A percentile compares a stretch with the other conserved stretches of the same genome.
These are phyloP conservation scores for Crithidia sp. DNA, from an alignment of 208 protist genomes.

Conservation along the genomic window DNA sequence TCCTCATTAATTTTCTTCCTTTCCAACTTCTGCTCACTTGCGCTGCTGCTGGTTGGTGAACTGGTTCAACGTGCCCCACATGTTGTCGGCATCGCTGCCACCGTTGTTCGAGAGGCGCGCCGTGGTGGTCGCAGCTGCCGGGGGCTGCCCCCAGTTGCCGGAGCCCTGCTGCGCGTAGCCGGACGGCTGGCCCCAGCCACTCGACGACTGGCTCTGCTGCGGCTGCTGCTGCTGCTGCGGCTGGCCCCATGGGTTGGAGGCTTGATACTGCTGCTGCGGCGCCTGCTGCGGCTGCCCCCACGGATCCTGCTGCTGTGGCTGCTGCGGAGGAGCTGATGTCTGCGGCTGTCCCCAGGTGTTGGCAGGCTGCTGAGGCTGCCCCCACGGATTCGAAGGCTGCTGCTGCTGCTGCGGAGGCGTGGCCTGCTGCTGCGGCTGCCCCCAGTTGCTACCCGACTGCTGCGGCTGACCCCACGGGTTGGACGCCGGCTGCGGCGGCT, in stretches of 20 bases:
- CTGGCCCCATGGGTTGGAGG: slow-evolving; percentile 28
- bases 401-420: slow-evolving; percentile 19
- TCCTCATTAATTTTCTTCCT: neutral
- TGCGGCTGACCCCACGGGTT: slow-evolving; percentile 21
- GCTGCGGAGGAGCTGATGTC: neutral
- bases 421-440: slow-evolving; percentile 33
- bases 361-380: slow-evolving; percentile 8
- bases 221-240: slow-evolving; percentile 26
- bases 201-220: slow-evolving; percentile 21
- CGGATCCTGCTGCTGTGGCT: slow-evolving; percentile 12
- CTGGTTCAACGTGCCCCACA: slow-evolving; percentile 51
- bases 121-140: slow-evolving; percentile 13
- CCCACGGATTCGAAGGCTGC: slow-evolving; percentile 17
- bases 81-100: slow-evolving; percentile 28
- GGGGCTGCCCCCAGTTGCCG: slow-evolving; percentile 14
- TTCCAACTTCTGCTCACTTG: slow-evolving; percentile 12
- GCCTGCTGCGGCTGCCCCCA: slow-evolving; percentile 4
- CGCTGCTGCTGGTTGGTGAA: slow-evolving; percentile 41
- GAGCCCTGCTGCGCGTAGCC: slow-evolving; percentile 20
- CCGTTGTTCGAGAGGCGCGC: neutral
- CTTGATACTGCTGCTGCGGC: slow-evolving; percentile 7
- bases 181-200: slow-evolving; percentile 23
- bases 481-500: slow-evolving; percentile 25
- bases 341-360: slow-evolving; percentile 33
- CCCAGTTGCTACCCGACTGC: slow-evolving; percentile 24